phyloP scores from a whole-genome alignment of 2,329 filamentous ascomycete genomes.

The Didymella arachidicola region DNA sequence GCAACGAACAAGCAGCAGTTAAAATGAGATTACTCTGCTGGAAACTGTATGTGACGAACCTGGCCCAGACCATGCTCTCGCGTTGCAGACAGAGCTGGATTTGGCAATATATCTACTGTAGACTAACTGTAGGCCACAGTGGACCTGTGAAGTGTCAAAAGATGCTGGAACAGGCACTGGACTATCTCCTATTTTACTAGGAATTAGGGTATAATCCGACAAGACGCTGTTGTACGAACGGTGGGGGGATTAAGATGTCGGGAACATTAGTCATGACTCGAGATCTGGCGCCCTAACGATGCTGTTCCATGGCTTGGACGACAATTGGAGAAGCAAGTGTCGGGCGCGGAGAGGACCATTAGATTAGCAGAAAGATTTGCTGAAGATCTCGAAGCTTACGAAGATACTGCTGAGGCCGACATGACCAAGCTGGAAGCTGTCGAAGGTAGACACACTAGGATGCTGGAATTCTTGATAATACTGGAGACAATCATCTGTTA shows the following conservation, averaged over 20 bases:
- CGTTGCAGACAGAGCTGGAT: no score
- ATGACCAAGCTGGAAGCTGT: neutral
- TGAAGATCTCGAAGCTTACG: neutral
- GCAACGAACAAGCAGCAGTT: conserved; percentile 15
- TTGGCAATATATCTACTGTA: no score
- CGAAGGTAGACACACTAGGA: neutral
- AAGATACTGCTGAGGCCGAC: neutral
- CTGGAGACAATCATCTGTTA: no score
- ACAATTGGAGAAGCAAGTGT: neutral
- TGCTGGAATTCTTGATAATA: neutral
- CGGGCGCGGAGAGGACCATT: neutral
- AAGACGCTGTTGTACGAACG: neutral
- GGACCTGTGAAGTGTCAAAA: no score
- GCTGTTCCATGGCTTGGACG: conserved; percentile 6
- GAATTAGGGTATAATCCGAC: neutral
- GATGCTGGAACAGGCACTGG: neutral
- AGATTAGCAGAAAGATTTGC: neutral
- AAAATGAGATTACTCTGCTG: conserved; percentile 12
- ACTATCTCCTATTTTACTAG: no score
- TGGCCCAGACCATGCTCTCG: neutral
- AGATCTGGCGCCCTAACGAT: neutral
- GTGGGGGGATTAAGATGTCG: neutral
- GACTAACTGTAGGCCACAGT: no score
- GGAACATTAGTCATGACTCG: neutral
- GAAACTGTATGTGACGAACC: conserved; percentile 14